phyloP scores from a whole-genome alignment of 2,329 filamentous ascomycete species.

The Fusarium secorum region DNA sequence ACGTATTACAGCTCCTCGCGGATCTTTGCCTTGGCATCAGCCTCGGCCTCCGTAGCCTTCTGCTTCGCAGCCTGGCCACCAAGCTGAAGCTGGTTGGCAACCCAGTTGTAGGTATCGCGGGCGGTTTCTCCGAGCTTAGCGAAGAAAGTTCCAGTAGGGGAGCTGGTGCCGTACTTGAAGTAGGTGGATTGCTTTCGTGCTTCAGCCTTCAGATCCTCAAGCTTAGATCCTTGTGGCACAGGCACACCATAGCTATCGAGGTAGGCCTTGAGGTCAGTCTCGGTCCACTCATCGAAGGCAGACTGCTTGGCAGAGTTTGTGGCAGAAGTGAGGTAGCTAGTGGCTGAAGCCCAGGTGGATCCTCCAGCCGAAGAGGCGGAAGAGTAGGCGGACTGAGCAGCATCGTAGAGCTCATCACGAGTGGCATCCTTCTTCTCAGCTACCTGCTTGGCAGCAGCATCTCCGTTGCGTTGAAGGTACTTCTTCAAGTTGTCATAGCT shows the following conservation, averaged over 20 bases:
- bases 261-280: slow-evolving; percentile 78
- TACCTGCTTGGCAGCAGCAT: slow-evolving; percentile 64
- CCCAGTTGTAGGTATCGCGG: slow-evolving; percentile 60
- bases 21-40: slow-evolving; percentile 46
- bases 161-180: slow-evolving; percentile 77
- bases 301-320: slow-evolving; percentile 71
- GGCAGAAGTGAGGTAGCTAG: slow-evolving; percentile 72
- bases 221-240: slow-evolving; percentile 70
- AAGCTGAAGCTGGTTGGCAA: slow-evolving; percentile 56
- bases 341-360: slow-evolving; percentile 69
- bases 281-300: slow-evolving; percentile 77
- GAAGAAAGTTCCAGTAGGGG: slow-evolving; percentile 70
- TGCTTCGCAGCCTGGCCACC: slow-evolving; percentile 59
- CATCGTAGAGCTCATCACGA: slow-evolving; percentile 76
- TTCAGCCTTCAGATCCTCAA: slow-evolving; percentile 74
- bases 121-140: slow-evolving; percentile 66
- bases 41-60: slow-evolving; percentile 52
- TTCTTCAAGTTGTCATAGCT: slow-evolving; percentile 73
- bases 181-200: slow-evolving; percentile 78
- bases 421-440: slow-evolving; percentile 69
- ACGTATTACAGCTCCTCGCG: slow-evolving; percentile 60
- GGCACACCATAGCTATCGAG: slow-evolving; percentile 79
- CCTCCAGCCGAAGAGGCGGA: slow-evolving; percentile 68
- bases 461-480: slow-evolving; percentile 61
- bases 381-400: slow-evolving; percentile 67